A percentile compares a stretch with the other conserved stretches of the same genome.
Evolutionary conservation across 2,329 filamentous ascomycete species (phyloP).

Genomic region (Pyrenophora tritici-repentis): DNA sequence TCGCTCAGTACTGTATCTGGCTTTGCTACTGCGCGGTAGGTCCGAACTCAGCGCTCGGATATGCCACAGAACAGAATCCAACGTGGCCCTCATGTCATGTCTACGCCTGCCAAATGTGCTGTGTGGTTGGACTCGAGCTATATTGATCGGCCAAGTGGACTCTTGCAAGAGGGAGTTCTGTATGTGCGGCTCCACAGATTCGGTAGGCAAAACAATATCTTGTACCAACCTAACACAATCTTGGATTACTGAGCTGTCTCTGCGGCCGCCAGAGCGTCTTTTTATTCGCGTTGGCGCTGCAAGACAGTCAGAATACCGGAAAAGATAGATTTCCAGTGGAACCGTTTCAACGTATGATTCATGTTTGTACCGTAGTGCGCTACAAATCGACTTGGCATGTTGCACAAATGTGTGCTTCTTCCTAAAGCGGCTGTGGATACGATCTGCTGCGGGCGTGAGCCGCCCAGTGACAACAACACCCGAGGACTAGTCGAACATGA

Average conservation of each 20-base stretch:
- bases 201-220: background rate
- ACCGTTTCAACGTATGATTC: background rate
- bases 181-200: background rate
- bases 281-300: too few relatives aligned
- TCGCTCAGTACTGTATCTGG: too few relatives aligned
- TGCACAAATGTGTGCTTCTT: background rate
- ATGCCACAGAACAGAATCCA: background rate
- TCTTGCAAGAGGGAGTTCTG: background rate
- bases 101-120: background rate
- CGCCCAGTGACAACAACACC: conserved; percentile 1
- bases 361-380: background rate
- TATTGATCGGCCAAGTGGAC: background rate
- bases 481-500: background rate
- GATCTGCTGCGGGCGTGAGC: background rate
- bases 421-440: background rate
- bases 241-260: background rate
- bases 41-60: too few relatives aligned
- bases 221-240: background rate
- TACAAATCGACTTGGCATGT: background rate
- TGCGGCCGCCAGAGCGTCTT: background rate
- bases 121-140: background rate
- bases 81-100: background rate
- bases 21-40: too few relatives aligned
- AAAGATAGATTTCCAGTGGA: background rate
- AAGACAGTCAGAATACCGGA: background rate